These are phyloP conservation scores for Parietichytrium sp. DNA, from an alignment of 108 stramenopile species.

Conservation along the genomic window DNA sequence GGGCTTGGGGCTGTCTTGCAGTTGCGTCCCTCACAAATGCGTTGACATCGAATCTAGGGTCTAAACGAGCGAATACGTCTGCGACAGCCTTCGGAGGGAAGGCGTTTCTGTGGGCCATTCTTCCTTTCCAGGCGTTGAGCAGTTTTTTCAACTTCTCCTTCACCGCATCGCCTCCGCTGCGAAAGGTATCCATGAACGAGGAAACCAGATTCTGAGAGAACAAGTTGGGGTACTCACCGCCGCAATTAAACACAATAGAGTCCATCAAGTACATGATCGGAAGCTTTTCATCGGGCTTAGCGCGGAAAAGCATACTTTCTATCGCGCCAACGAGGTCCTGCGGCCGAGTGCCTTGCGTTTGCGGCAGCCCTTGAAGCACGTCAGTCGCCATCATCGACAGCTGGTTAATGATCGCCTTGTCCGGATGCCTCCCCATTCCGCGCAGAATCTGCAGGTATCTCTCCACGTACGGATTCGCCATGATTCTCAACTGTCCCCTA, in stretches of 20 bases:
- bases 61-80: neutral
- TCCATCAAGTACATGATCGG: conserved; percentile 22
- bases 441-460: no score
- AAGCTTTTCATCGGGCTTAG: neutral
- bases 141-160: neutral
- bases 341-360: neutral
- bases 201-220: neutral
- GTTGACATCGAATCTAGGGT: conserved; percentile 8
- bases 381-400: conserved; percentile 14
- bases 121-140: neutral
- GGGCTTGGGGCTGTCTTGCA: neutral
- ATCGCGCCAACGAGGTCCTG: neutral
- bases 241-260: conserved; percentile 28
- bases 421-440: conserved; percentile 8
- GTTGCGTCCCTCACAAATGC: neutral
- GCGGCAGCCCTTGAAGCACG: neutral
- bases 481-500: no score
- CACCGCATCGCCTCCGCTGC: neutral
- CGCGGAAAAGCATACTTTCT: neutral
- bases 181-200: conserved; percentile 5
- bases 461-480: no score
- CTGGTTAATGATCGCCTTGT: neutral
- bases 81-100: neutral
- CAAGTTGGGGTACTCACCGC: neutral
- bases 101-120: neutral